Evolutionary conservation across 257 asterid genomes (phyloP), one percentile per base, ranked within the genome.

Genomic region (Jacaranda mimosifolia): DNA sequence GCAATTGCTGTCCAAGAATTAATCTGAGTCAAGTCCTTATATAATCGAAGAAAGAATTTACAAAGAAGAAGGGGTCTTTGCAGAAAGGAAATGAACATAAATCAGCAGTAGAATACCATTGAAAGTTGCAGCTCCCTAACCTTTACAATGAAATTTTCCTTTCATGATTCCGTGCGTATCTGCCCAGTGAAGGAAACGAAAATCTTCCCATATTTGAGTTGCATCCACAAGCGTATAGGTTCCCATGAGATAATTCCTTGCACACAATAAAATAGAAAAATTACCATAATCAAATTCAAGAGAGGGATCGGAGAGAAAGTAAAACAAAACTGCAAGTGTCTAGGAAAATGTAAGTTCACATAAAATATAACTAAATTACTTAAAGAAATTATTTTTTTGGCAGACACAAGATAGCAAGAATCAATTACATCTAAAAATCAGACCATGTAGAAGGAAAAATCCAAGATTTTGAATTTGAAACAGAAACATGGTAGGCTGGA

Each of bases 171-270:
- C 7, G 38, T 66, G 75, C 52, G 15, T 58, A 70, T 39, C 36
- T 42, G 49, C 57, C 70, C 38, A 36, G 17, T 59, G 48, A 62
- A 59, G 75, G 52, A 71, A 71, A 70, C 51, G 4, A 48, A 75
- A 53, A 63, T 64, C 73, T 72, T 59, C 32, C 73, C 78, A 51
- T 77, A 48, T 70, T 74, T 72, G 68, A 67, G 73, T 77, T 72
- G 68, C 74, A 71, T 49, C 72, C 71, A 56, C 38, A 53, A 1
- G 68, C 45, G 6, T 36, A 35, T 59, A 58, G 5, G 14, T 59
- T 14, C 4, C 77, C 72, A 49, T 14, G 36, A 66, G 21, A 26
- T 12, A 39, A 32, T 63, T 21, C 21, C 73, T 75, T 81, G 66
- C 35, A 70, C 46, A 53, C 63, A 65, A 68, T 9, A 11, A 4